Percentiles rank a stretch among this genome's conserved stretches.
Conservation (phyloP, 2,329 filamentous ascomycete species). For the Pseudocercospora musae region DNA sequence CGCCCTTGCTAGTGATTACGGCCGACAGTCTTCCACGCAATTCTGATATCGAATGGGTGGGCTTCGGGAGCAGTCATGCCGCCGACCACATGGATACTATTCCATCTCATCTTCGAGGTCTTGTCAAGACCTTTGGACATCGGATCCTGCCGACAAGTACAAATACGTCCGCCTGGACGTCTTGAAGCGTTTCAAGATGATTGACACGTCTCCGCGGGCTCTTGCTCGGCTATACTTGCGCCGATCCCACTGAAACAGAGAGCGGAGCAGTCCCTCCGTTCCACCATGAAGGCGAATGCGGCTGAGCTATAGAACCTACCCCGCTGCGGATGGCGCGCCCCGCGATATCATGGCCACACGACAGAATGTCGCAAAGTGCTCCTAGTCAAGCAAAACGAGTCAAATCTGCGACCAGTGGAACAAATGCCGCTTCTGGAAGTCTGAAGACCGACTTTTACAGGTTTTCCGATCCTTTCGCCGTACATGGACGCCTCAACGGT, state of each 20-base stretch:
- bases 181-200: too few species aligned
- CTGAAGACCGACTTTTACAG: neutral
- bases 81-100: slow-evolving; percentile 4
- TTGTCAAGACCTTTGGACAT: slow-evolving; percentile 19
- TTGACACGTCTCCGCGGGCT: neutral
- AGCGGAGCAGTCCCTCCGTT: neutral
- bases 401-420: neutral
- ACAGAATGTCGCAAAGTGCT: neutral
- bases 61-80: slow-evolving; percentile 5
- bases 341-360: neutral
- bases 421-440: neutral
- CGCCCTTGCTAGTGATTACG: slow-evolving; percentile 71
- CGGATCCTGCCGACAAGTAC: slow-evolving; percentile 9
- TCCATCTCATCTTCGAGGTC: slow-evolving; percentile 18
- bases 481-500: neutral
- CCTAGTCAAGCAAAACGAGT: slow-evolving; percentile 1
- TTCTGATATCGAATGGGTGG: slow-evolving; percentile 73
- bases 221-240: neutral
- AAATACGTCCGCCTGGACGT: neutral
- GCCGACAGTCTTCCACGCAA: slow-evolving; percentile 72
- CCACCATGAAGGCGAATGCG: neutral
- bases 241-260: neutral
- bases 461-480: neutral
- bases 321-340: neutral
- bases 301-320: neutral